Base-by-base conservation (phyloP, 805 yeast species). In the Nakazawaea populi region DNA sequence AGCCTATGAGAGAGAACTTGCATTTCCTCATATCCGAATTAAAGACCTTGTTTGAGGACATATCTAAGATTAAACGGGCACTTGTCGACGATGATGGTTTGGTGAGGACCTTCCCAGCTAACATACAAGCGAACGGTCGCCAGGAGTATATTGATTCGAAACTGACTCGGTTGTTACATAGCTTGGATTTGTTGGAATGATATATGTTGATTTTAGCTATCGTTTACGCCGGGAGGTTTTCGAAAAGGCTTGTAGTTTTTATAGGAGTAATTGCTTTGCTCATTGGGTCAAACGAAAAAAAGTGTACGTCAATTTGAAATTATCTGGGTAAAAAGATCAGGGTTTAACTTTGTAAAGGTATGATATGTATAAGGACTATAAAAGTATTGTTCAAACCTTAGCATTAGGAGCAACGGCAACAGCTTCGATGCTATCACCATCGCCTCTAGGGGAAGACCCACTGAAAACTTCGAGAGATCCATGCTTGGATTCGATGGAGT, bases 1-100 rank as follows among this genome's bases (percentile, higher is more conserved):
- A 53, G 3, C 68, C 68, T 9, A 48, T 65, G 45, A 53, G 48
- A 38, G 68, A 65, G 29, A 63, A 65, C 1, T 53, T 56, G 28
- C 58, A 51, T 44, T 65, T 56, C 52, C 47, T 64, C n/a, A 53
- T 58, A 24, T 52, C 51, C 37, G 61, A 65, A 47, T 53, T 62
- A 14, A 55, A 58, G 40, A 47, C 52, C 7, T 49, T 59, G 9
- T 64, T 36, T 18, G 18, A 42, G n/a, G 52, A 50, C 24, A 35
- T 50, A 11, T n/a, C 11, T 9, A 42, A 37, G n/a, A 36, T 50
- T 24, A 43, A 49, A 34, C 9, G n/a, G n/a, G 5, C 18, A 12
- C 7, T 49, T 6, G 7, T 44, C 24, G 52, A 49, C 29, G 35
- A 43, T 39, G 42, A 44, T 10, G 35, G 28, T 3, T 36, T 39